Conservation (phyloP, 768 basidiomycete genomes). For the Boletus speciosus region DNA sequence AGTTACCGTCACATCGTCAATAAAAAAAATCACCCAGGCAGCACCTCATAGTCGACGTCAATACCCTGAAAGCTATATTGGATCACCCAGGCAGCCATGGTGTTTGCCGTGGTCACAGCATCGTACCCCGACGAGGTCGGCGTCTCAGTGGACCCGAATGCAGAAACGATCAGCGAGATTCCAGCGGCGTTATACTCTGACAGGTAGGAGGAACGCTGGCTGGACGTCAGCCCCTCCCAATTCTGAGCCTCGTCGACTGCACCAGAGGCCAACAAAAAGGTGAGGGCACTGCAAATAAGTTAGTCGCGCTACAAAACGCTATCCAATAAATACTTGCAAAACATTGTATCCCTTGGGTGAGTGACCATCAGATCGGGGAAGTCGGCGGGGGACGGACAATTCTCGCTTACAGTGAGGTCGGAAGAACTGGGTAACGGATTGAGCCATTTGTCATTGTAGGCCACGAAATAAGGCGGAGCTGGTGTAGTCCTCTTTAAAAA, state of each 20-base stretch:
- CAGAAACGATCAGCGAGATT: slow-evolving; percentile 55
- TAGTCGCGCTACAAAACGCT: not conserved
- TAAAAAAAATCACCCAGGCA: not conserved
- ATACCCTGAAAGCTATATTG: slow-evolving; percentile 47
- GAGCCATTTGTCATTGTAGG: slow-evolving; percentile 41
- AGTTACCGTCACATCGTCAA: not conserved
- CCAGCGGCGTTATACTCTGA: slow-evolving; percentile 50
- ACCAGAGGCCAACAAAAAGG: slow-evolving; percentile 42
- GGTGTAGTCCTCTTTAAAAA: slow-evolving; percentile 27
- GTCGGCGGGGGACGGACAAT: not conserved
- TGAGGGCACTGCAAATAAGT: slow-evolving; percentile 29
- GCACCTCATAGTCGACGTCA: slow-evolving; percentile 53
- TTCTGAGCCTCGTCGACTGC: slow-evolving; percentile 43
- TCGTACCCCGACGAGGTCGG: slow-evolving; percentile 43
- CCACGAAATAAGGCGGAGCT: slow-evolving; percentile 47
- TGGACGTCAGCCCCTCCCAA: slow-evolving; percentile 39
- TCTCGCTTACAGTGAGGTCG: slow-evolving; percentile 37
- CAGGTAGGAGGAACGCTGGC: slow-evolving; percentile 39
- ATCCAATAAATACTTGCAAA: slow-evolving; percentile 22
- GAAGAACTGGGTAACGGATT: slow-evolving; percentile 43
- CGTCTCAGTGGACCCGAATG: slow-evolving; percentile 43
- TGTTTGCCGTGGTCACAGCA: slow-evolving; percentile 39
- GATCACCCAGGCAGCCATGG: slow-evolving; percentile 45
- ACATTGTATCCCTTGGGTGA: slow-evolving; percentile 32
- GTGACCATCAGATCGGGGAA: not conserved